Base-by-base conservation (phyloP, 2,329 filamentous ascomycete species). In the Geosmithia flava region DNA sequence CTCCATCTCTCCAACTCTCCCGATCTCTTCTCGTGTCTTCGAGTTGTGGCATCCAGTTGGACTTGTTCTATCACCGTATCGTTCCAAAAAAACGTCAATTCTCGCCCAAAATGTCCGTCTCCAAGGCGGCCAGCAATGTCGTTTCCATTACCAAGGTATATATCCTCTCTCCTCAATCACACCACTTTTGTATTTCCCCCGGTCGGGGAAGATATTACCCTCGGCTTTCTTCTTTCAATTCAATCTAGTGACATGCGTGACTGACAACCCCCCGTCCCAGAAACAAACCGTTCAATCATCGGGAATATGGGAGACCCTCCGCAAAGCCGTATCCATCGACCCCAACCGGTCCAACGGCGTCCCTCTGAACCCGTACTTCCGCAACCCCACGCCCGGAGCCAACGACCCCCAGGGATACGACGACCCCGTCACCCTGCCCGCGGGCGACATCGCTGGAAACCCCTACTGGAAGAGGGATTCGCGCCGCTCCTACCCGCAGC, bases 271-370 rank as follows among this genome's bases (percentile, higher is more conserved):
- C 10, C 23, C 44, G 23, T 27, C 20, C 3, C 60, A 98, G 91
- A 97, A 97, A 86, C 91, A 98, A 72, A 95, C 90, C 37, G 74
- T 97, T 54, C 87, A 95, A 64, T 93, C 91, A 47, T 80, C 76
- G 40, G 93, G 93, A 41, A 72, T 97, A 67, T 97, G 88, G 86
- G 89, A 91, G 62, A 72, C 71, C 49, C 71, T 98, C 65, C 89
- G 90, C 64, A 80, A 81, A 56, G 64, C 83, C 57, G 68, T 96
- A 56, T 80, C 88, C 56, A 71, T 98, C 60, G 91, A 95, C 65
- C 78, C 89, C 37, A 81, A 87, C 61, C 90, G 93, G 55, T 96
- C 90, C 55, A 89, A 85, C 59, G 93, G 93, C 66, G 73, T 98
- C 19, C 93, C 93, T 44, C 72, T 98, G 59, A 97, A 97, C 76